Evolutionary conservation across 768 basidiomycete genomes (phyloP), one percentile per base, ranked within the genome.

Genomic region (Podaxis sp.): DNA sequence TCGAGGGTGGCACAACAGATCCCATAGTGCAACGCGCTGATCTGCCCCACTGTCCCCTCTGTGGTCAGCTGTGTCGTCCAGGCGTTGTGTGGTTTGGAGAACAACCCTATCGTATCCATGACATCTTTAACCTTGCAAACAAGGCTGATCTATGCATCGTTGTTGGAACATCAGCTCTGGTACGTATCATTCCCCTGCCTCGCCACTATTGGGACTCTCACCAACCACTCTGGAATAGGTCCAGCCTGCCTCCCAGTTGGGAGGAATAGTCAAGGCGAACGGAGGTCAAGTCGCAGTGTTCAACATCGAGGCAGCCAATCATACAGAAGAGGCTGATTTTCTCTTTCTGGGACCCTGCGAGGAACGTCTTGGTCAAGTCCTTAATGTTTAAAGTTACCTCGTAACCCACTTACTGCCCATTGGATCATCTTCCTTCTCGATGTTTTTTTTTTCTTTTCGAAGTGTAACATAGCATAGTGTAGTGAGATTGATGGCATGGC

Each of bases 61-160:
- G 83, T 64, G 73, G 74, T 4, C 69, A 71, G 9, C 74, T 86
- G 13, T 73, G 77, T 1, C 74, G 84, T 22, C 84, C 85, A 5
- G 84, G 79, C 3, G 83, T 86, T 4, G 83, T 86, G 1, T 87
- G 85, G 84, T 88, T 87, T 65, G 82, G 80, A 2, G 85, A 87
- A 66, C 65, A 19, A 39, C 79, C 81, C 1, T 65, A 71, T 11
- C 67, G 77, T 9, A n/a, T 83, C 60, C 70, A 76, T 19, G 64
- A 70, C 28, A 84, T 84, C 56, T 72, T 78, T 48, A 62, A 74
- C 17, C 46, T 82, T 11, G 78, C 85, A 0, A 68, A 73, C 2
- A 59, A 73, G n/a, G 82, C 80, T 7, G 85, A 86, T 71, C 68
- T 87, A 13, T 79, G 79, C 54, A 71, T 87, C 2, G 82, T 87